Evolutionary conservation across 2,329 filamentous ascomycete species (phyloP).

Genomic region (Graphilbum fragrans): DNA sequence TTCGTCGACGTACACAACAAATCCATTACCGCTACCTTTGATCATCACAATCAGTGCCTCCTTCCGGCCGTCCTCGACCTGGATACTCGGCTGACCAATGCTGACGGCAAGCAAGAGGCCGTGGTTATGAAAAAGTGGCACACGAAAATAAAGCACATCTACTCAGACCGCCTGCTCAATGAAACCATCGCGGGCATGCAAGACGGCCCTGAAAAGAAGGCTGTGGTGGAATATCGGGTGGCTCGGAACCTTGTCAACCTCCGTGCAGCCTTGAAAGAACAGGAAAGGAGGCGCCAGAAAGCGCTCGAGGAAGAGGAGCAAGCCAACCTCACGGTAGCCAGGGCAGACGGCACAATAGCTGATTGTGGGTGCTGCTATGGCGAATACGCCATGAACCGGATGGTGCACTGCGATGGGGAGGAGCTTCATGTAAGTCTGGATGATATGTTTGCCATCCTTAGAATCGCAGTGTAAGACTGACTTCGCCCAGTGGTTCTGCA

Average conservation of each 20-base stretch:
- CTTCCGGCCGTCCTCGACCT: slow-evolving; percentile 23
- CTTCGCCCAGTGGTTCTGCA: slow-evolving; percentile 50
- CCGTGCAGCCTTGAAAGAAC: too few relatives aligned
- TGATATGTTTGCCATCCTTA: background rate
- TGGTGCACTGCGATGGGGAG: slow-evolving; percentile 54
- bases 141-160: background rate
- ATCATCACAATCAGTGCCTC: slow-evolving; percentile 15
- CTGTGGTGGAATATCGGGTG: slow-evolving; percentile 25
- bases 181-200: slow-evolving; percentile 8
- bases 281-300: slow-evolving; percentile 11
- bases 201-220: slow-evolving; percentile 14
- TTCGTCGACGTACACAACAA: slow-evolving; percentile 20
- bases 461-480: too few relatives aligned
- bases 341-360: slow-evolving; percentile 35
- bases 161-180: slow-evolving; percentile 1
- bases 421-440: slow-evolving; percentile 30
- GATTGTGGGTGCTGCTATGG: slow-evolving; percentile 68
- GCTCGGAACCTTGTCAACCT: slow-evolving; percentile 19
- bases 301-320: slow-evolving; percentile 22
- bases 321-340: slow-evolving; percentile 27
- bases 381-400: slow-evolving; percentile 52
- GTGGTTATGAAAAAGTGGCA: background rate
- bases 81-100: slow-evolving; percentile 11
- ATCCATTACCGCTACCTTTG: slow-evolving; percentile 14
- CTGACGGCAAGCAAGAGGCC: background rate